Evolutionary conservation across 1,284 basidiomycete genomes (phyloP).

Genomic region (Heterobasidion parviporum): DNA sequence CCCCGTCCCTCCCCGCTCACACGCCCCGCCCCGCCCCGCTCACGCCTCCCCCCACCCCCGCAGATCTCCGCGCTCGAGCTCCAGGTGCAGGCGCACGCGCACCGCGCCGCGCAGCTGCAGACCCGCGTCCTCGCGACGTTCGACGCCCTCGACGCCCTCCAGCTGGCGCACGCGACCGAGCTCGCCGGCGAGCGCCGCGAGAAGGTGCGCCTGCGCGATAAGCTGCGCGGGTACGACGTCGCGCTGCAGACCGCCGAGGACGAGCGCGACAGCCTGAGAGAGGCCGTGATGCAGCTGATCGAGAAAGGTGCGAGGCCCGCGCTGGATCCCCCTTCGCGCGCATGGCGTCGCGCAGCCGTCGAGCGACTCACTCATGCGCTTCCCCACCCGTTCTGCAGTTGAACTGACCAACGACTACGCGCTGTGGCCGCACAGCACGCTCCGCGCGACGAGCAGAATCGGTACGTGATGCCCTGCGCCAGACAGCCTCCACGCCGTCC

Average conservation of each 20-base stretch:
- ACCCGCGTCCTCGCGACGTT: constrained; percentile 39
- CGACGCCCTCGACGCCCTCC: constrained; percentile 41
- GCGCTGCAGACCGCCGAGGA: constrained; percentile 29
- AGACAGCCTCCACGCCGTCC: too few relatives aligned
- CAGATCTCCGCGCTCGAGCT: constrained; percentile 31
- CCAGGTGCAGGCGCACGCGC: constrained; percentile 30
- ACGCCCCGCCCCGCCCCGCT: too few relatives aligned
- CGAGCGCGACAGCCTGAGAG: constrained; percentile 46
- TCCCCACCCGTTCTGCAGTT: constrained; percentile 26
- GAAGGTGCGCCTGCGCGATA: constrained; percentile 28
- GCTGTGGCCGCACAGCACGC: constrained; percentile 42
- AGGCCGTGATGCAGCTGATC: constrained; percentile 43
- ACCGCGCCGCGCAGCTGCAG: constrained; percentile 39
- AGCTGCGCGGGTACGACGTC: constrained; percentile 27
- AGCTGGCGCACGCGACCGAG: constrained; percentile 31
- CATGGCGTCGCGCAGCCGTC: neutral
- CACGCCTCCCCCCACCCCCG: neutral
- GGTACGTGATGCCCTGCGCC: constrained; percentile 24
- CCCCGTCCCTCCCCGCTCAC: too few relatives aligned
- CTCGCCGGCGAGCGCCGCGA: constrained; percentile 27
- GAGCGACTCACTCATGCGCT: too few relatives aligned
- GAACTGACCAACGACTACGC: constrained; percentile 42
- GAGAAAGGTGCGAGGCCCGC: constrained; percentile 56
- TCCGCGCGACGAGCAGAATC: constrained; percentile 33
- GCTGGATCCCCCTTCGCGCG: neutral